phyloP scores from a whole-genome alignment of 306 rosid genomes.

The Phaseolus lunatus region DNA sequence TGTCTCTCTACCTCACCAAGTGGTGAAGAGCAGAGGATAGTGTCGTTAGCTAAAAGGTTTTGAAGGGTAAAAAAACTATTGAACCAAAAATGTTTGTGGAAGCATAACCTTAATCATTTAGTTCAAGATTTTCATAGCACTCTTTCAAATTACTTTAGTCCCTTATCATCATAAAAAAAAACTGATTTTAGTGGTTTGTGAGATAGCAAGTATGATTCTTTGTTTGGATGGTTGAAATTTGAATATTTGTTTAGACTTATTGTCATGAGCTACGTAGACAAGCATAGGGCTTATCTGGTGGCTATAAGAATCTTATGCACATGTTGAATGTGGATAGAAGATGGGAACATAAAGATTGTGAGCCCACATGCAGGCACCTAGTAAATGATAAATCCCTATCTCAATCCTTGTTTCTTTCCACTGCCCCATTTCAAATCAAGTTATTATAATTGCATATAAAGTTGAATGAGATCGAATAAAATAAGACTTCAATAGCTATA shows the following conservation, averaged over 20 bases:
- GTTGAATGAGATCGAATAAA: not conserved
- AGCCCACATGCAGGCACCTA: constrained; percentile 42
- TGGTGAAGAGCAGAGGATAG: constrained; percentile 35
- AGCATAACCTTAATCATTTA: too few species aligned
- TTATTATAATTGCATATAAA: too few species aligned
- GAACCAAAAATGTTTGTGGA: too few species aligned
- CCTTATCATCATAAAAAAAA: not conserved
- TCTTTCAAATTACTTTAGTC: too few species aligned
- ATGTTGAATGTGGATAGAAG: constrained; percentile 37
- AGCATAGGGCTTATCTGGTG: constrained; percentile 12
- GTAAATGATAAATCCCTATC: constrained; percentile 19
- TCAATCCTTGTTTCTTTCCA: not conserved
- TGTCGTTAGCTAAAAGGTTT: constrained; percentile 17
- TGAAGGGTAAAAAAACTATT: too few species aligned
- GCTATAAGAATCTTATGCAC: constrained; percentile 45
- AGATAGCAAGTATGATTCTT: not conserved
- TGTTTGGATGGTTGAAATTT: not conserved
- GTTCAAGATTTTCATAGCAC: too few species aligned
- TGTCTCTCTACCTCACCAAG: constrained; percentile 31
- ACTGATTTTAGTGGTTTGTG: too few species aligned
- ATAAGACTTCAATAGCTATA: not conserved
- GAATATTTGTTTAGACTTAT: not conserved
- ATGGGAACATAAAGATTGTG: constrained; percentile 11
- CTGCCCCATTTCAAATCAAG: not conserved
- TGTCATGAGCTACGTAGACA: constrained; percentile 21